A percentile compares a stretch with the other conserved stretches of the same genome.
These are phyloP conservation scores for Exophiala alcalophila DNA, from an alignment of 2,329 filamentous ascomycete species.

Conservation along the genomic window DNA sequence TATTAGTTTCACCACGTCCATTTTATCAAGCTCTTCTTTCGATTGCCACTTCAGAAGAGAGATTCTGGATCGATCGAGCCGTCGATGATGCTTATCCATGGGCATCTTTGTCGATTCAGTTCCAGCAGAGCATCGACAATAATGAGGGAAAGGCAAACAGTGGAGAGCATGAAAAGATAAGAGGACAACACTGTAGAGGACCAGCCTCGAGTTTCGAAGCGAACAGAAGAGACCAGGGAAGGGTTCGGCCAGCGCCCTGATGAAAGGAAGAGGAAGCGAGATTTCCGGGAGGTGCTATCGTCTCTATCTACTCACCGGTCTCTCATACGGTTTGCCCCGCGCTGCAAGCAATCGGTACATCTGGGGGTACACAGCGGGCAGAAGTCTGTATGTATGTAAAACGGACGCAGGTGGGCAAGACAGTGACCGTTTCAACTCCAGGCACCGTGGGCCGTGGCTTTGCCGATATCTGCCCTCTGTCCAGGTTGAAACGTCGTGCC, in stretches of 20 bases:
- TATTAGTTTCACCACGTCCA: neutral
- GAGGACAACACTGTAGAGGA: constrained; percentile 5
- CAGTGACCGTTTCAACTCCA: constrained; percentile 1
- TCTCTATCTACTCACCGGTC: neutral
- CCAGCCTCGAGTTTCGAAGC: constrained; percentile 5
- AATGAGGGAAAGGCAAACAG: neutral
- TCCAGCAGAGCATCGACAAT: neutral
- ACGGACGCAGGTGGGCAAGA: neutral
- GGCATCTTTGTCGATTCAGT: neutral
- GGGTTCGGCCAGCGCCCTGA: neutral
- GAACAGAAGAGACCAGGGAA: neutral
- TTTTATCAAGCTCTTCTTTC: neutral
- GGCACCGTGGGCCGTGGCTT: no score
- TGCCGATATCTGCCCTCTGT: no score
- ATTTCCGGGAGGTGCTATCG: neutral
- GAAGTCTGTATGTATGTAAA: constrained; percentile 1
- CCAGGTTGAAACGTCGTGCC: no score
- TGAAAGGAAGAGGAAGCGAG: constrained; percentile 1
- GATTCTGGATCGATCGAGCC: constrained; percentile 3
- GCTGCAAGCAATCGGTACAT: no score
- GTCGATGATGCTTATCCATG: neutral
- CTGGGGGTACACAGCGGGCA: no score
- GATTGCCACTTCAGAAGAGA: neutral
- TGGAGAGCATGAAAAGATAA: neutral
- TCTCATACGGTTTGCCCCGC: no score